Conservation (phyloP, 2,329 filamentous ascomycete genomes). For the Monosporascus sp. region DNA sequence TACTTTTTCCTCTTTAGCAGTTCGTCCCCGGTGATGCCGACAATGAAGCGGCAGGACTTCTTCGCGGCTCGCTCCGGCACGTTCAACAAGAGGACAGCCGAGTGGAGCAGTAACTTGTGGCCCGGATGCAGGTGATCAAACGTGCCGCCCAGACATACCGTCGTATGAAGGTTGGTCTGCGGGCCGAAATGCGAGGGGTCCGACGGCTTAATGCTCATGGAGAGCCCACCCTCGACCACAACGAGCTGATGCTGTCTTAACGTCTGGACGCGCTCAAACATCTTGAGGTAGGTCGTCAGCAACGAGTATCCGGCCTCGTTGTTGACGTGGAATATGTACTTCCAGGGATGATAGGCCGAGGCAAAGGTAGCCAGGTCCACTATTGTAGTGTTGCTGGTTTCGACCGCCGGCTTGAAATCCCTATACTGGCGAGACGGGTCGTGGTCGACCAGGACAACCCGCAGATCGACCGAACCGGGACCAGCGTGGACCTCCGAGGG, state of each 20-base stretch:
- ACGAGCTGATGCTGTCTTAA: conserved; percentile 47
- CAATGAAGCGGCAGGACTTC: conserved; percentile 55
- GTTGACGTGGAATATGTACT: conserved; percentile 59
- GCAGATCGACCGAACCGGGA: conserved; percentile 67
- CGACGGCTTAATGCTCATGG: conserved; percentile 30
- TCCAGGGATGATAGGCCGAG: conserved; percentile 54
- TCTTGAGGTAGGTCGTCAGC: conserved; percentile 41
- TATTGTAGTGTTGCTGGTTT: conserved; percentile 41
- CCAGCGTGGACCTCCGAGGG: conserved; percentile 55
- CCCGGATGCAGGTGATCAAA: conserved; percentile 95
- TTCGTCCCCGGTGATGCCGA: conserved; percentile 86
- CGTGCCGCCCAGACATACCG: conserved; percentile 82
- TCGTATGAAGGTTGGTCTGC: conserved; percentile 40
- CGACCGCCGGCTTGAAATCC: conserved; percentile 32
- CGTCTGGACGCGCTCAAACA: conserved; percentile 41
- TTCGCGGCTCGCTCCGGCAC: conserved; percentile 36
- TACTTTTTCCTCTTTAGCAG: conserved; percentile 87
- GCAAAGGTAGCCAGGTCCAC: conserved; percentile 49
- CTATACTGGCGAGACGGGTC: conserved; percentile 29
- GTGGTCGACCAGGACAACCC: conserved; percentile 69
- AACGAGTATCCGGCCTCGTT: conserved; percentile 59
- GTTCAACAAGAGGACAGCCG: conserved; percentile 67
- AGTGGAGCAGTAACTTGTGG: conserved; percentile 94
- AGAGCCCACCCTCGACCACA: conserved; percentile 48
- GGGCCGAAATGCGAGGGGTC: conserved; percentile 9